These are phyloP conservation scores for Acanthochlamys bracteata DNA, from an alignment of 106 monocot species.

Conservation along the genomic window DNA sequence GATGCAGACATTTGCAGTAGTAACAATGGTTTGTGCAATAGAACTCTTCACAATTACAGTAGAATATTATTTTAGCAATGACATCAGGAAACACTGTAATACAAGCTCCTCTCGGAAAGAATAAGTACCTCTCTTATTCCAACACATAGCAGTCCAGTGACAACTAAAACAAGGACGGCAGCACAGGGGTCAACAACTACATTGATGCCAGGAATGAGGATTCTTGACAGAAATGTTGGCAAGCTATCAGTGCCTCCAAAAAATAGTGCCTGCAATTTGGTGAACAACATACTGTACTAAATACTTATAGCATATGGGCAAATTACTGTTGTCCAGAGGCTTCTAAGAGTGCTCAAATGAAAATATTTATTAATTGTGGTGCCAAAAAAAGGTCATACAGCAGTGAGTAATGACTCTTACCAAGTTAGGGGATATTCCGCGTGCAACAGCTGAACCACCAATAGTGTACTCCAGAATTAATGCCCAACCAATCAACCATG, in stretches of 20 bases:
- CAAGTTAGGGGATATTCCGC: conserved; percentile 94
- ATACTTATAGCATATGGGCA: too few species aligned
- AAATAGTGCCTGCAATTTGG: conserved; percentile 81
- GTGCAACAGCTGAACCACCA: conserved; percentile 88
- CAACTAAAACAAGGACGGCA: conserved; percentile 62
- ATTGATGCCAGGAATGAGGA: conserved; percentile 59
- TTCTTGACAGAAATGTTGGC: conserved; percentile 61
- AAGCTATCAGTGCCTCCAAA: conserved; percentile 87
- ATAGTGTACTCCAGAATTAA: conserved; percentile 95
- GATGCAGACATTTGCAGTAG: conserved; percentile 70
- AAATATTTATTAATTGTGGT: too few species aligned
- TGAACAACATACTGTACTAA: too few species aligned
- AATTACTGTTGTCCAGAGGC: too few species aligned
- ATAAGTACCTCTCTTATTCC: conserved; percentile 95
- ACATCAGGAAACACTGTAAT: too few species aligned
- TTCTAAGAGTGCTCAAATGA: too few species aligned
- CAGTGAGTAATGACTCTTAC: too few species aligned
- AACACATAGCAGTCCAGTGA: conserved; percentile 69
- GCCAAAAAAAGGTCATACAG: not conserved
- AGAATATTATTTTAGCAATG: too few species aligned
- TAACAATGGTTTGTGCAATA: conserved; percentile 61
- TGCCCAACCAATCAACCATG: conserved; percentile 98
- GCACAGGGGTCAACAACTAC: conserved; percentile 89
- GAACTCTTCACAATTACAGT: conserved; percentile 49
- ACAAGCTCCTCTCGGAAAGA: too few species aligned